Evolutionary conservation across 768 basidiomycete genomes (phyloP), one percentile per base, ranked within the genome.

Genomic region (Mycena albidolilacea): DNA sequence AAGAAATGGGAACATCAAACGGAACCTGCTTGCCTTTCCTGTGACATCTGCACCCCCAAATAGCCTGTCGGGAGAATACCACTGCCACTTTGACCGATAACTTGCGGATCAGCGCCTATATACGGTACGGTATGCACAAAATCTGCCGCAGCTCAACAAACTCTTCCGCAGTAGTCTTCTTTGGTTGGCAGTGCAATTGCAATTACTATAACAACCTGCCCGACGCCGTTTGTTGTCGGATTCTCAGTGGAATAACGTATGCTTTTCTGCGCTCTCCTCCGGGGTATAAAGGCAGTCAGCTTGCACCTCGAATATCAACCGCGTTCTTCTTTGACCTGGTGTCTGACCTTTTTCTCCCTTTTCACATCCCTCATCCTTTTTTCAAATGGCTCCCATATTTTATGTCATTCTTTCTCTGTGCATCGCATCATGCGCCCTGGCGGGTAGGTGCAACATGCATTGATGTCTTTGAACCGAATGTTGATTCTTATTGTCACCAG

Each of bases 271-370:
- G 52, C 52, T 23, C 54, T 15, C 8, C 21, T 58, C 9, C 41
- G 30, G 19, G n/a, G 46, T 68, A 68, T 63, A 63, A 62, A 54
- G 23, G n/a, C 19, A 46, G 38, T 3, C 30, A 30, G 30, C 30
- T 30, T 30, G 30, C 30, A 5, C 39, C 39, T n/a, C 37, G 30
- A 46, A 17, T 48, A 7, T 48, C 37, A 38, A 9, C 37, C 19
- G 19, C 41, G 41, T 5, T 46, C 44, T 50, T 64, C 70, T 50
- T 17, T 30, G 71, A 72, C 71, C 65, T 50, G 71, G 71, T 67
- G 65, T 72, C 71, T 55, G 8, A 17, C 48, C 54, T 37, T 23
- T 46, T 58, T 11, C 55, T 46, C 43, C 50, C 44, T 39, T 23
- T 39, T 43, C 21, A 5, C 67, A 46, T 38, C 35, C 44, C 15